Conservation (phyloP, 805 yeast genomes). For the Novakomyces olei region DNA sequence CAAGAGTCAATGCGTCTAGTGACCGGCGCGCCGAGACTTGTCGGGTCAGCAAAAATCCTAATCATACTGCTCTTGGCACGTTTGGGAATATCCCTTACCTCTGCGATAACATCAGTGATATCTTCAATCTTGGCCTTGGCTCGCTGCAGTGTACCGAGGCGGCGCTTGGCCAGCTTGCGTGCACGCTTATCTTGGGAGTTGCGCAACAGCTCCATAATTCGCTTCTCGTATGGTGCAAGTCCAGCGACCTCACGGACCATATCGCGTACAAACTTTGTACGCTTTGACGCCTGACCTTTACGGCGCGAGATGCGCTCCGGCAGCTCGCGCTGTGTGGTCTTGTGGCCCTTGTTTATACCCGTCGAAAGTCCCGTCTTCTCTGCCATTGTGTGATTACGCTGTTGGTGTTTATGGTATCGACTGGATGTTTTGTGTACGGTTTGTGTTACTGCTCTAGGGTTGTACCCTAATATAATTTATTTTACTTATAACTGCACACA, state of each 20-base stretch:
- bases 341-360: conserved; percentile 99
- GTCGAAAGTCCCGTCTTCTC: conserved; percentile 70
- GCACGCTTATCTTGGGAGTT: conserved; percentile 99
- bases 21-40: too few species aligned
- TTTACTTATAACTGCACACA: too few species aligned
- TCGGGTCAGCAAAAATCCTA: too few species aligned
- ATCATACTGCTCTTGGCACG: too few species aligned
- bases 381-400: conserved; percentile 2
- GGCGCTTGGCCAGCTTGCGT: conserved; percentile 99
- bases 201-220: conserved; percentile 97
- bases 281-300: conserved; percentile 91
- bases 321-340: conserved; percentile 64
- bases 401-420: too few species aligned
- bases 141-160: conserved; percentile 96
- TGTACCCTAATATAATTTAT: too few species aligned
- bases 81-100: too few species aligned
- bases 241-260: conserved; percentile 94
- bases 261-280: conserved; percentile 87
- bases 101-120: conserved; percentile 84
- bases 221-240: conserved; percentile 98
- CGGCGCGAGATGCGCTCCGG: conserved; percentile 82
- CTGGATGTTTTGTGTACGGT: too few species aligned
- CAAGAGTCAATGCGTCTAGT: too few species aligned
- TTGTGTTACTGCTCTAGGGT: too few species aligned
- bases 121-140: conserved; percentile 99